phyloP scores from a whole-genome alignment of 371 early-diverging fungal genomes.

The Rhizomucor pusillus region DNA sequence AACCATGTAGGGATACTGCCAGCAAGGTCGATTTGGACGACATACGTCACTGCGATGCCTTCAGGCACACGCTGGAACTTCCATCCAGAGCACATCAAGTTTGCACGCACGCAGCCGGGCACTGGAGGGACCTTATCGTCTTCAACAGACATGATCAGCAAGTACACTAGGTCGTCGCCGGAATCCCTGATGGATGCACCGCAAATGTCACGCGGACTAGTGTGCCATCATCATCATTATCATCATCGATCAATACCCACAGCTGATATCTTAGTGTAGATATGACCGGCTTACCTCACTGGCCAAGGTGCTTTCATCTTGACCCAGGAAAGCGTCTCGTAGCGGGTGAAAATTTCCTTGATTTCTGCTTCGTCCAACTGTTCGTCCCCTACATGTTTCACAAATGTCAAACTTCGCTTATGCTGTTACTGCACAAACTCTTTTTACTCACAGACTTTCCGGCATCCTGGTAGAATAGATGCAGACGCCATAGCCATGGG shows the following conservation, averaged over 20 bases:
- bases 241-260: too few species aligned
- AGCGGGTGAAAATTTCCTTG: constrained; percentile 18
- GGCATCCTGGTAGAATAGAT: constrained; percentile 10
- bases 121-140: constrained; percentile 27
- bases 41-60: constrained; percentile 31
- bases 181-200: constrained; percentile 8
- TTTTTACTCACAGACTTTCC: constrained; percentile 14
- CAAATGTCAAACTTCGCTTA: background rate
- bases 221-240: too few species aligned
- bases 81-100: constrained; percentile 44
- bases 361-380: constrained; percentile 36
- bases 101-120: constrained; percentile 34
- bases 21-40: constrained; percentile 41
- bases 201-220: constrained; percentile 18
- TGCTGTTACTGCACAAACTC: background rate
- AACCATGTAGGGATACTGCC: constrained; percentile 39
- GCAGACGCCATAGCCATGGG: constrained; percentile 9
- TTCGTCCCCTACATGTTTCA: constrained; percentile 17
- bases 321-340: constrained; percentile 5
- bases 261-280: too few species aligned
- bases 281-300: constrained; percentile 9
- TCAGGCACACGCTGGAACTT: constrained; percentile 22
- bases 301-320: constrained; percentile 14
- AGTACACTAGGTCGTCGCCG: constrained; percentile 8
- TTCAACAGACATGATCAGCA: constrained; percentile 32